Evolutionary conservation across 2,329 filamentous ascomycete genomes (phyloP), one percentile per base, ranked within the genome.

Genomic region (Biscogniauxia sp.): DNA sequence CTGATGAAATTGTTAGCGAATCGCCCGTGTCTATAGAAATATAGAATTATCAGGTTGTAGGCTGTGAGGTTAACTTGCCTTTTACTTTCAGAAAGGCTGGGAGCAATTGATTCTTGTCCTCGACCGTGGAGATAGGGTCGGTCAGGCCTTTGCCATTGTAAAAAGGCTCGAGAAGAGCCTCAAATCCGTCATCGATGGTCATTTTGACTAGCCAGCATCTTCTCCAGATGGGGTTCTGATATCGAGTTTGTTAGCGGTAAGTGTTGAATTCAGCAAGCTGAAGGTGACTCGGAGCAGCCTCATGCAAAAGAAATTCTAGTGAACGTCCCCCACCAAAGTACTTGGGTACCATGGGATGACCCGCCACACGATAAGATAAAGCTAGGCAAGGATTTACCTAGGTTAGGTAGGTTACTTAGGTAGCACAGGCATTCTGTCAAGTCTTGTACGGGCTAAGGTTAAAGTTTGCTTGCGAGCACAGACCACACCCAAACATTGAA

Each of bases 61-160:
- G 62, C 6, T 45, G 58, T 60, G 62, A 57, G 57, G 51, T 52
- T 53, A 70, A 70, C 78, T 68, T 68, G 84, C 85, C 93, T 78
- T 99, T 99, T 70, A 97, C 93, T 77, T 97, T 97, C 61, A 99
- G 80, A 76, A 99, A 99, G n/a, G 95, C 95, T 0, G 95, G 96
- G 26, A 99, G 79, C 51, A 99, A 82, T 75, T 98, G 97, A 86
- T 94, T 97, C 82, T 99, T 99, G 80, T 99, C 95, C 71, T 90
- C 83, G 68, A 82, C 83, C 58, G 82, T 86, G 26, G 82, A 86
- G 66, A 88, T 86, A 51, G 85, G 84, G 69, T 88, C 86, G 0
- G 85, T 88, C 61, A 88, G 78, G 74, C 84, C 86, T 77, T 88
- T 88, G 72, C 85, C 86, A 69, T 88, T 87, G 74, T 88, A 88